phyloP scores from a whole-genome alignment of 2,329 filamentous ascomycete genomes.

The Bipolaris sorokiniana region DNA sequence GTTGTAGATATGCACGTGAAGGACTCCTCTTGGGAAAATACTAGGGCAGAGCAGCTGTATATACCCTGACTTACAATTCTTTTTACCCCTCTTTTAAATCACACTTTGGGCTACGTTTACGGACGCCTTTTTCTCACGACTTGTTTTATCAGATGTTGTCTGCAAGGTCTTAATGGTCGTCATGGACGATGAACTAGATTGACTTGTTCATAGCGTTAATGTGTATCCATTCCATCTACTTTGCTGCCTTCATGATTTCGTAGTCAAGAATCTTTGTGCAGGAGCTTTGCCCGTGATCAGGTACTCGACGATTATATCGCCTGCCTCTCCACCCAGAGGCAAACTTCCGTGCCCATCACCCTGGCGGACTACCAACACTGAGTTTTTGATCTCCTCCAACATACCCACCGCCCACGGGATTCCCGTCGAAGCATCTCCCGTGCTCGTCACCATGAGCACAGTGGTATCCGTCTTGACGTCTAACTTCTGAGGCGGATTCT shows the following conservation, averaged over 20 bases:
- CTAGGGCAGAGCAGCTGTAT: background rate
- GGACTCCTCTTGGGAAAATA: background rate
- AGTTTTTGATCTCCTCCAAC: conserved; percentile 37
- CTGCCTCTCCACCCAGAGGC: conserved; percentile 40
- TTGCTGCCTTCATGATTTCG: background rate
- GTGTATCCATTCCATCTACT: background rate
- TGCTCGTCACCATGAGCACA: conserved; percentile 50
- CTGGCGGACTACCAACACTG: conserved; percentile 49
- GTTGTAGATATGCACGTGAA: conserved; percentile 33
- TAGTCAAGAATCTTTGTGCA: background rate
- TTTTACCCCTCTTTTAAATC: conserved; percentile 1
- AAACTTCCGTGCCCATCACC: conserved; percentile 53
- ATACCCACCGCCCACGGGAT: conserved; percentile 36
- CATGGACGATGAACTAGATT: background rate
- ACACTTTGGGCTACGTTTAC: conserved; percentile 5
- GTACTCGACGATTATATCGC: conserved; percentile 41
- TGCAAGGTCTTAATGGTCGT: background rate
- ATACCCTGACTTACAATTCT: conserved; percentile 8
- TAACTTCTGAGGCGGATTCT: conserved; percentile 46
- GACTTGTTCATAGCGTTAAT: background rate
- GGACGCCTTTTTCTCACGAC: background rate
- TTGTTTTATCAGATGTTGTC: background rate
- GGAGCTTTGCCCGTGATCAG: conserved; percentile 36
- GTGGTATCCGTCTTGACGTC: conserved; percentile 31
- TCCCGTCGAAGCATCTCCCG: conserved; percentile 51